Base-by-base conservation (phyloP, 805 yeast species). In the Saccharomycopsis fibuligera region DNA sequence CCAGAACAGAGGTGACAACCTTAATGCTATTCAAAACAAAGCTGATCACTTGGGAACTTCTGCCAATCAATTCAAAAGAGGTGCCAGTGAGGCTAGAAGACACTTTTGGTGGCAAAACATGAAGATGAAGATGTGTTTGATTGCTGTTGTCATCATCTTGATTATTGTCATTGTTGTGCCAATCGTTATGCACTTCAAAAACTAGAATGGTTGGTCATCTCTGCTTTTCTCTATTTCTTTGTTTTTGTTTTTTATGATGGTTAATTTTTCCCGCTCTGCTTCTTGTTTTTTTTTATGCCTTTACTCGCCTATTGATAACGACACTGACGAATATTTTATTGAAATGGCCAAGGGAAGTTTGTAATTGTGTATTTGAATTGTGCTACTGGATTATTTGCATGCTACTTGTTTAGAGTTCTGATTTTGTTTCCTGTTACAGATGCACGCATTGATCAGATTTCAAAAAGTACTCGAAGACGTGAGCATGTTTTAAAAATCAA, bases 31-130 rank as follows among this genome's bases (percentile, higher is more conserved):
- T 58, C 96, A 90, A 62, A 93, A 86, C 64, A 86, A 89, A 64
- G 93, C 98, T 8, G 96, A 89, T 61, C 88, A 86, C 65, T 76
- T 91, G 59, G 96, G 96, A 39, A 87, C 83, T 41, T 79, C 87
- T 41, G 98, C 99, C 8, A 91, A 87, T 58, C 93, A 96, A 33
- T 91, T 93, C 73, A 87, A 95, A 65, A 79, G 96, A 64, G 95
- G 96, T 36, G 98, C 99, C 51, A 91, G 91, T 70, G 82, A 95
- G 60, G 97, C 91, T 42, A 86, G 99, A 69, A 91, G 90, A 68
- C 95, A 90, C 63, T 91, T 91, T 97, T 91, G 98, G 98, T 86
- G 95, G 86, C 91, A 93, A 68, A 96, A 91, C 66, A 76, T 93
- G 79, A 93, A 93, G 73, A 85, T 93, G 91, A 83, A 95, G 67